Evolutionary conservation across 768 basidiomycete genomes (phyloP).

Genomic region (Cyclocybe cylindracea): DNA sequence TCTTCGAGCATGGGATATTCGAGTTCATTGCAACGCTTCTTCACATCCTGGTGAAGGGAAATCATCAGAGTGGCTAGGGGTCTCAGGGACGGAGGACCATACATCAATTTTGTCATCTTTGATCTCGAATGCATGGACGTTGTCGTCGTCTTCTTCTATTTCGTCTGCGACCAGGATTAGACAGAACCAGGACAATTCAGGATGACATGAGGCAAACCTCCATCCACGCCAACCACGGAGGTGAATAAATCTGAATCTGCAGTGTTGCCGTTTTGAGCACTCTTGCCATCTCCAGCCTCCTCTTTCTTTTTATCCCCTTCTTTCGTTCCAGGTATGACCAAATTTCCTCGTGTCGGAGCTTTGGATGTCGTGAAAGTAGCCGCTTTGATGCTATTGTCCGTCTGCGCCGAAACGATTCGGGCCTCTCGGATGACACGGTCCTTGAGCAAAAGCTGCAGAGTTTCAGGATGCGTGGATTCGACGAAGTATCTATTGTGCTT

Average conservation of each 20-base stretch:
- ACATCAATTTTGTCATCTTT: slow-evolving; percentile 93
- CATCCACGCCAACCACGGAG: slow-evolving; percentile 93
- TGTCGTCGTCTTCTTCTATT: slow-evolving; percentile 96
- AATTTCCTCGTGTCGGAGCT: slow-evolving; percentile 79
- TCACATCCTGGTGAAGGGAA: slow-evolving; percentile 68
- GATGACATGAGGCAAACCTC: slow-evolving; percentile 49
- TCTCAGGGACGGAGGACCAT: slow-evolving; percentile 20
- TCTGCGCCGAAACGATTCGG: slow-evolving; percentile 66
- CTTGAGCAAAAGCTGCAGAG: slow-evolving; percentile 83
- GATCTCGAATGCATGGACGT: slow-evolving; percentile 97
- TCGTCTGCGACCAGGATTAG: slow-evolving; percentile 60
- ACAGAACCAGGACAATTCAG: neutral
- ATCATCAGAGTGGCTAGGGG: slow-evolving; percentile 1
- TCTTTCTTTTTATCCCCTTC: slow-evolving; percentile 73
- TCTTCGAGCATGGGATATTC: slow-evolving; percentile 99
- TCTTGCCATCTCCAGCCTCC: slow-evolving; percentile 28
- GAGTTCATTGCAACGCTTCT: slow-evolving; percentile 94
- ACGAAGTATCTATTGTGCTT: slow-evolving; percentile 98
- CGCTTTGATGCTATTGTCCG: slow-evolving; percentile 76
- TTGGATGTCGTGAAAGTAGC: slow-evolving; percentile 79
- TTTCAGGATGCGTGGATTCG: slow-evolving; percentile 94
- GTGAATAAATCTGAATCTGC: slow-evolving; percentile 85
- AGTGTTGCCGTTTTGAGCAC: slow-evolving; percentile 24
- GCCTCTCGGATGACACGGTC: slow-evolving; percentile 86
- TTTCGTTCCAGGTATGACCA: slow-evolving; percentile 87